phyloP scores from a whole-genome alignment of 306 rosid species.

The cucumber (Cucumis sativus) region Cucumber_9930_V3 NC_026656.2:7845501-7846000 shows the following conservation, averaged over 20 bases:
- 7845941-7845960: conserved; percentile 13
- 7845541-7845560: neutral
- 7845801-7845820: neutral
- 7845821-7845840: neutral
- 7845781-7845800: neutral
- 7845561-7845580: neutral
- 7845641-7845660: neutral
- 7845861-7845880: neutral
- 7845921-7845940: conserved; percentile 5
- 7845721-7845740: neutral
- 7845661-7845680: neutral
- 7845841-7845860: neutral
- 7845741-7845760: neutral
- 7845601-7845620: neutral
- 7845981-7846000: conserved; percentile 48
- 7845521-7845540: neutral
- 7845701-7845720: neutral
- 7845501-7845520: neutral
- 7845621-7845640: neutral
- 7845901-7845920: conserved; percentile 8
- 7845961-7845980: conserved; percentile 18
- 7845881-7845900: conserved; percentile 11
- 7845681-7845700: neutral
- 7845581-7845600: neutral
- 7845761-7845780: neutral